Conservation (phyloP, 129 eudicot species). For the Chrysanthemum seticuspe region DNA sequence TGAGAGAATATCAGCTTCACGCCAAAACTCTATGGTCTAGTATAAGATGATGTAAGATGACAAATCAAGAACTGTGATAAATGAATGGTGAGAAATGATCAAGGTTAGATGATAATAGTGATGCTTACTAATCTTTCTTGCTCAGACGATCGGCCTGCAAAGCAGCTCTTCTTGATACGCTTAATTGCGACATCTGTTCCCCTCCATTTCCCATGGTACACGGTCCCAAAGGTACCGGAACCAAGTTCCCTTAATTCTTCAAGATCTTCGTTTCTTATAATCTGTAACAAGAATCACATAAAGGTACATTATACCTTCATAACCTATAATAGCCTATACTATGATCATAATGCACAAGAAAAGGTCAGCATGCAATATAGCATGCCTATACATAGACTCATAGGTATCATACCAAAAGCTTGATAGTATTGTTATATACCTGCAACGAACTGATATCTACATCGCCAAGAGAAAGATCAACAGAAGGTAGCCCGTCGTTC, state of each 20-base stretch:
- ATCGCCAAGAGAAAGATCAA: constrained; percentile 64
- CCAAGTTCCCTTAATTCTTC: constrained; percentile 96
- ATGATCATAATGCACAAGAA: too few species aligned
- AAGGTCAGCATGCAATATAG: too few species aligned
- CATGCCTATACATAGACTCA: neutral
- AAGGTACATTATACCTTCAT: constrained; percentile 11
- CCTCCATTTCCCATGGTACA: constrained; percentile 97
- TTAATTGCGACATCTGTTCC: constrained; percentile 98
- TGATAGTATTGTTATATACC: constrained; percentile 43
- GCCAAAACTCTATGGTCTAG: constrained; percentile 87
- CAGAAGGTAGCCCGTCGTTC: constrained; percentile 59
- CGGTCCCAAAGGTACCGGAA: constrained; percentile 96
- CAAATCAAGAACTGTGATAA: neutral
- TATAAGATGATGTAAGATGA: constrained; percentile 10
- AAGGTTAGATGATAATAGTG: neutral
- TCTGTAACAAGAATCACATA: constrained; percentile 46
- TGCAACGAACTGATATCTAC: constrained; percentile 78
- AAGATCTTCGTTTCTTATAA: constrained; percentile 80
- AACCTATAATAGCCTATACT: neutral
- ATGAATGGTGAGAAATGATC: neutral
- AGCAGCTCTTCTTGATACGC: constrained; percentile 52
- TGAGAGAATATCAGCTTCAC: constrained; percentile 88
- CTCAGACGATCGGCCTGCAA: too few species aligned
- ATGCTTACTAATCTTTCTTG: constrained; percentile 68
- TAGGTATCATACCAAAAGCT: constrained; percentile 13